Conservation (phyloP, 495 filamentous ascomycete species). For the Xylaria bambusicola region DNA sequence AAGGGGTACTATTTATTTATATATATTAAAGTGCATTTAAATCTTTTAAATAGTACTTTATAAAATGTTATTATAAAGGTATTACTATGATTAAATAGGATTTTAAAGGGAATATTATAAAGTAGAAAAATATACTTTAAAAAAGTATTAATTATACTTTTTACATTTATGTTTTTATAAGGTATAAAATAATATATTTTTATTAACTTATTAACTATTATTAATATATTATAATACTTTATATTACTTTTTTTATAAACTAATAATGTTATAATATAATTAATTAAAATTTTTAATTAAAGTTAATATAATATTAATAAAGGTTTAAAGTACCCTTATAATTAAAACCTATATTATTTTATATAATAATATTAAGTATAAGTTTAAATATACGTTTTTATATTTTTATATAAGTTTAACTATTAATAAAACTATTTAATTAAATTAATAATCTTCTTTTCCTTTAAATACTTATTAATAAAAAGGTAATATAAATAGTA, state of each 20-base stretch:
- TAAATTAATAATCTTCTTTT: neutral
- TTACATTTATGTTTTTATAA: conserved; percentile 66
- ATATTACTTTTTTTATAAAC: neutral
- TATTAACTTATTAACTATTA: conserved; percentile 83
- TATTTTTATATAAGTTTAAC: neutral
- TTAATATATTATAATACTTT: conserved; percentile 59
- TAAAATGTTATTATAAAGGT: neutral
- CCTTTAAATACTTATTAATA: neutral
- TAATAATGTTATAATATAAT: neutral
- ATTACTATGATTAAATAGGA: neutral
- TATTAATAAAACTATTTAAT: neutral
- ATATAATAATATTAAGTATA: neutral
- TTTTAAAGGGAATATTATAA: neutral
- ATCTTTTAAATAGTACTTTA: neutral
- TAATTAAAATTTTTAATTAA: neutral
- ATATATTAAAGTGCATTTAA: neutral
- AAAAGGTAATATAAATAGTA: neutral
- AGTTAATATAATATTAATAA: too few relatives aligned
- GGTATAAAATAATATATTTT: conserved; percentile 62
- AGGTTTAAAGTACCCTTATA: too few relatives aligned
- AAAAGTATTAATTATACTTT: conserved; percentile 45
- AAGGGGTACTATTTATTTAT: neutral
- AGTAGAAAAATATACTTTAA: neutral
- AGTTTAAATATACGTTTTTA: neutral
- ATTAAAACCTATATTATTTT: too few relatives aligned